Conservation (phyloP, 805 yeast genomes). For the Myxozyma nipponensis region DNA sequence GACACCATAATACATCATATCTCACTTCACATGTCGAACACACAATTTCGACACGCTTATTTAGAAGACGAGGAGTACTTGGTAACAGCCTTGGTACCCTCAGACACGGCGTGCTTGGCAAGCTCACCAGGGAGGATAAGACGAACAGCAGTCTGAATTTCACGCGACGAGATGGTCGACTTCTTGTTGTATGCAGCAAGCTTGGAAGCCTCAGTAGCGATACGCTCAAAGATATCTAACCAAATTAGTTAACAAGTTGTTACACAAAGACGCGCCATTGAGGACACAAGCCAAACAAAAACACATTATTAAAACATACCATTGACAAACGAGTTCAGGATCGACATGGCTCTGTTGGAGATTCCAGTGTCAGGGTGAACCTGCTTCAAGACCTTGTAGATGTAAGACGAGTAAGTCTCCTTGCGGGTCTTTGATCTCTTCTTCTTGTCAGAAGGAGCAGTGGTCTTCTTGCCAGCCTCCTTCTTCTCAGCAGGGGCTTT, state of each 20-base stretch:
- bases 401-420: constrained; percentile 97
- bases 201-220: constrained; percentile 96
- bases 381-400: constrained; percentile 97
- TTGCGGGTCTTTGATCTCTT: constrained; percentile 94
- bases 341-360: constrained; percentile 97
- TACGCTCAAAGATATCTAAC: constrained; percentile 84
- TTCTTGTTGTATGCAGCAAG: constrained; percentile 98
- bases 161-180: constrained; percentile 96
- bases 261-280: neutral
- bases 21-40: constrained; percentile 5
- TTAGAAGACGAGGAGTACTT: constrained; percentile 29
- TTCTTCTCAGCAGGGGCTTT: constrained; percentile 97
- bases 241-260: neutral
- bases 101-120: constrained; percentile 97
- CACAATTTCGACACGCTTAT: constrained; percentile 2
- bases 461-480: constrained; percentile 83
- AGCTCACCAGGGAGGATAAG: constrained; percentile 97
- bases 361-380: constrained; percentile 99
- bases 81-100: constrained; percentile 50
- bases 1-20: constrained; percentile 17
- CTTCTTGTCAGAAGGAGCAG: constrained; percentile 73
- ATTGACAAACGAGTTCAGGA: constrained; percentile 96
- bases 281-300: neutral
- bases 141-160: constrained; percentile 98
- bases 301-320: constrained; percentile 35